A percentile compares a stretch with the other conserved stretches of the same genome.
Evolutionary conservation across 768 basidiomycete genomes (phyloP).

Genomic region (Pleurotus salmoneostramineus): DNA sequence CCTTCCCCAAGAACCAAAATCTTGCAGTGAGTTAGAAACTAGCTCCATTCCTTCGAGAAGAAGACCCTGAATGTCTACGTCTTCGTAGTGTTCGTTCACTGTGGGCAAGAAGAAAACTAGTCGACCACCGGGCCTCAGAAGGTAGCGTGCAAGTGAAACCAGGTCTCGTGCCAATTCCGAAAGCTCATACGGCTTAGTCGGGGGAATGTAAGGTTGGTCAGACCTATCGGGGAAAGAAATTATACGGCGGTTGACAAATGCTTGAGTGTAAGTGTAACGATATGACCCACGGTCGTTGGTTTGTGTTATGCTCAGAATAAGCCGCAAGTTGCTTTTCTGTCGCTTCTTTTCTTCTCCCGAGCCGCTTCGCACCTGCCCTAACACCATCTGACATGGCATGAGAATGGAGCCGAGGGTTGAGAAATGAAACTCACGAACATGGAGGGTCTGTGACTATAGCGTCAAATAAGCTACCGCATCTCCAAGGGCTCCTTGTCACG

Average conservation of each 20-base stretch:
- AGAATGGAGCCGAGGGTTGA: background rate
- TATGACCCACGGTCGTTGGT: slow-evolving; percentile 41
- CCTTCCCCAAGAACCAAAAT: slow-evolving; percentile 94
- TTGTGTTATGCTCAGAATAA: slow-evolving; percentile 31
- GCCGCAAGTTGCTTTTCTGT: slow-evolving; percentile 31
- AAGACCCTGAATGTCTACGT: slow-evolving; percentile 76
- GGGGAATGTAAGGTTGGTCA: slow-evolving; percentile 78
- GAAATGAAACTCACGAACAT: slow-evolving; percentile 46
- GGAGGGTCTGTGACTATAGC: slow-evolving; percentile 95
- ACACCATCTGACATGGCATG: slow-evolving; percentile 68
- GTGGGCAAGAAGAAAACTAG: slow-evolving; percentile 96
- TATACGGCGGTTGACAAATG: background rate
- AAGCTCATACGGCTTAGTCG: slow-evolving; percentile 90
- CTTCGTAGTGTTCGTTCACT: slow-evolving; percentile 86
- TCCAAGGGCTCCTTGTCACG: slow-evolving; percentile 85
- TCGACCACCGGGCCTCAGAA: slow-evolving; percentile 81
- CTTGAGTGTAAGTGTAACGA: background rate
- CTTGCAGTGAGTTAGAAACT: slow-evolving; percentile 84
- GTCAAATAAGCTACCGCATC: slow-evolving; percentile 88
- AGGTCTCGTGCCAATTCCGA: slow-evolving; percentile 80
- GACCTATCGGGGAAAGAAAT: slow-evolving; percentile 23
- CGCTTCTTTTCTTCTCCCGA: slow-evolving; percentile 62
- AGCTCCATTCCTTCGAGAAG: slow-evolving; percentile 87
- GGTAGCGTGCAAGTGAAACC: slow-evolving; percentile 73
- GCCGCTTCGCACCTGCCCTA: slow-evolving; percentile 79